Base-by-base conservation (phyloP, 169 alveolate species). In the Cryptosporidium meleagridis region DNA sequence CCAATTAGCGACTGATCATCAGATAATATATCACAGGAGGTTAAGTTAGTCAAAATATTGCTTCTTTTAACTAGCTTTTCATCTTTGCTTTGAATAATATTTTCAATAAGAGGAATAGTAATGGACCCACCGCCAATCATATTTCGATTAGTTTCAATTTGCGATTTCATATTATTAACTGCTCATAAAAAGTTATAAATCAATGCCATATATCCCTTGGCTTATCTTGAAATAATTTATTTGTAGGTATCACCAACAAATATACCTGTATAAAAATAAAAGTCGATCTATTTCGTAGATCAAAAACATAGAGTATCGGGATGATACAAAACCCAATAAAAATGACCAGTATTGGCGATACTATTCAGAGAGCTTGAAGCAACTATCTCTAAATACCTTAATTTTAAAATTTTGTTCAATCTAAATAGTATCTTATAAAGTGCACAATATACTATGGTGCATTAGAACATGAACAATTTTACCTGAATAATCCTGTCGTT, bases 1-100 rank as follows among this genome's bases (percentile, higher is more conserved):
- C 89, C 70, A 21, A 80, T 37, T 9, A 80, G 75, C 1, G 89
- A 80, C 12, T 80, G 89, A 65, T 65, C 65, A 62, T 80, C 89
- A 14, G 89, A 80, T 18, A 80, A 18, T 29, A 80, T 35, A 31
- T 80, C 89, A 31, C 89, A 80, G 14, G 89, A 80, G 1, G 35
- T 39, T 14, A 80, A 44, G 41, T 9, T 65, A 41, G 89, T 51
- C 23, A 80, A 41, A 16, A 62, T 67, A n/a, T 65, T 65, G 39
- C 69, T 51, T 16, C 89, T 59, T n/a, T 80, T 80, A 7, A 80
- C 89, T n/a, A 80, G 68, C 35, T 69, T 45, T 10, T 73, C 58
- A 29, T 73, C 86, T 39, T 73, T 73, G 6, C 29, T 55, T 53
- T 53, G 86, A 31, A 73, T 48, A 7, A 37, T 33, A 37, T 55